Percentiles rank a stretch among this genome's conserved stretches.
Conservation (phyloP, 2,329 filamentous ascomycete species). For the Microcyclospora tardicrescens region DNA sequence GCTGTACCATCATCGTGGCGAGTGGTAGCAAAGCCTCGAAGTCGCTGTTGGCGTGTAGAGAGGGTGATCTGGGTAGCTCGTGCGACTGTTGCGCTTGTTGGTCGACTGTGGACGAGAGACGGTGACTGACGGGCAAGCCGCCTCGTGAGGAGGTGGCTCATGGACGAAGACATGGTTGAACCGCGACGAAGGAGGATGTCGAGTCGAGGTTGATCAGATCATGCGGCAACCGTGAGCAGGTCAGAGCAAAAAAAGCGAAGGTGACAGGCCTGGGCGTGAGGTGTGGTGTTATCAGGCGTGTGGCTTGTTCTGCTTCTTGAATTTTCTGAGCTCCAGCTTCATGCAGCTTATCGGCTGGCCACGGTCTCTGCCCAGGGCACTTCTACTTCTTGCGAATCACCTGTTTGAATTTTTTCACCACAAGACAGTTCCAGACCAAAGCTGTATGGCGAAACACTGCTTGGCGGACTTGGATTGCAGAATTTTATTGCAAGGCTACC, state of each 20-base stretch:
- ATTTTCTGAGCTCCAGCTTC: too few relatives aligned
- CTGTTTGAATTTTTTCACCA: too few relatives aligned
- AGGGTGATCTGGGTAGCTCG: background rate
- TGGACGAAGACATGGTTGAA: background rate
- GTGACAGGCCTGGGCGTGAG: too few relatives aligned
- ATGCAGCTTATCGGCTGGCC: too few relatives aligned
- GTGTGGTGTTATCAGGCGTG: too few relatives aligned
- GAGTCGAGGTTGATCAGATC: background rate
- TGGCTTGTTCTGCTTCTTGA: too few relatives aligned
- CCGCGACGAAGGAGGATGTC: background rate
- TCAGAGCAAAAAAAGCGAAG: background rate
- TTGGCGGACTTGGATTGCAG: too few relatives aligned
- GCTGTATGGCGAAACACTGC: too few relatives aligned
- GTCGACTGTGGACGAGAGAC: background rate
- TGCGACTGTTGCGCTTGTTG: background rate
- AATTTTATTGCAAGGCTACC: too few relatives aligned
- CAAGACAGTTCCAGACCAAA: too few relatives aligned
- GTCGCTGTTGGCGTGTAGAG: background rate
- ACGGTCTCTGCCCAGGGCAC: too few relatives aligned
- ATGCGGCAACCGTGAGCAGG: background rate
- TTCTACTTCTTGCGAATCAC: too few relatives aligned
- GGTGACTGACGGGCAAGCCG: background rate
- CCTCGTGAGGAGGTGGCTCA: background rate
- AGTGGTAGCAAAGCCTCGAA: conserved; percentile 11
- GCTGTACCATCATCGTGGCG: conserved; percentile 31